phyloP scores from a whole-genome alignment of 768 basidiomycete species.

The Termitomyces sp. region DNA sequence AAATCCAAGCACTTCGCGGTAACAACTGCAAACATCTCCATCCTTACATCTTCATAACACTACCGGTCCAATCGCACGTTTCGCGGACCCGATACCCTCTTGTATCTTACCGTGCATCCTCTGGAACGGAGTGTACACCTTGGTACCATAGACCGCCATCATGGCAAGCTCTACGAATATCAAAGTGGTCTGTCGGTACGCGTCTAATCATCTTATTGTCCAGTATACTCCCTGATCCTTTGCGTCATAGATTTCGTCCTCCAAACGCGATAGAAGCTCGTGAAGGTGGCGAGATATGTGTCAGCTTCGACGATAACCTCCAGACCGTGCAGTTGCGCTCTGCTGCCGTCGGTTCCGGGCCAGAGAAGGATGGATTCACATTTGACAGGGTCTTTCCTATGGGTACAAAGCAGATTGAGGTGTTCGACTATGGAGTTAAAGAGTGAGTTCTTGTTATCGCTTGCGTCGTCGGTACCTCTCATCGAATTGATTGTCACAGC shows the following conservation, averaged over 20 bases:
- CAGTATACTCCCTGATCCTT: conserved; percentile 11
- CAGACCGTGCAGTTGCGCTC: conserved; percentile 81
- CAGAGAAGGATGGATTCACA: conserved; percentile 96
- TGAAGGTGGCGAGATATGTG: conserved; percentile 87
- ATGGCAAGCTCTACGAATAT: conserved; percentile 85
- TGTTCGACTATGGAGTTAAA: conserved; percentile 98
- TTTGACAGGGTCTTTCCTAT: conserved; percentile 97
- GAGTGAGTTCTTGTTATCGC: conserved; percentile 57
- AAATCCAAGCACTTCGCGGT: conserved; percentile 14
- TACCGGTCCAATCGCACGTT: conserved; percentile 8
- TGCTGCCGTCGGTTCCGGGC: conserved; percentile 64
- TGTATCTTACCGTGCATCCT: conserved; percentile 6
- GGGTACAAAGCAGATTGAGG: conserved; percentile 85
- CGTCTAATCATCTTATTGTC: conserved; percentile 13
- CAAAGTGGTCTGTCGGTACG: conserved; percentile 98
- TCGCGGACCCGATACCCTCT: conserved; percentile 14
- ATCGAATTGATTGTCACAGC: conserved; percentile 35
- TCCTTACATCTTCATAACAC: conserved; percentile 7
- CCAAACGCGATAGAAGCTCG: conserved; percentile 87
- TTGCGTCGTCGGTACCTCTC: conserved; percentile 12
- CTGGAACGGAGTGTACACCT: conserved; percentile 14
- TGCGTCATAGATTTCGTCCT: conserved; percentile 77
- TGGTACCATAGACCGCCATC: conserved; percentile 22
- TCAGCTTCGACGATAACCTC: conserved; percentile 82
- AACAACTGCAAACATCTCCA: conserved; percentile 23